These are phyloP conservation scores for Henningerozyma blattae DNA, from an alignment of 805 yeast species.

Conservation along the genomic window DNA sequence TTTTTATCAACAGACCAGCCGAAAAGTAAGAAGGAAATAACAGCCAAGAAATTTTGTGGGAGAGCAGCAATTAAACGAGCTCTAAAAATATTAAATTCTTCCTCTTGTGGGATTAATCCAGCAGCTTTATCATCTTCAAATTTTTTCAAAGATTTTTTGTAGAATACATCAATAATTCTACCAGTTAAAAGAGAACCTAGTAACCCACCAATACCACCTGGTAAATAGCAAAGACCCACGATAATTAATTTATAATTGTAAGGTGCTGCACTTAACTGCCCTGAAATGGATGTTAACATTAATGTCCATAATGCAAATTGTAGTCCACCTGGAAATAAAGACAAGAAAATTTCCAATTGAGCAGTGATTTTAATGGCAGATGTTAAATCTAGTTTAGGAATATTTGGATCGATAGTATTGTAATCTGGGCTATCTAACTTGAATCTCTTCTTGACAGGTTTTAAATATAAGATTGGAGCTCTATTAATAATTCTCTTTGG, in stretches of 20 bases:
- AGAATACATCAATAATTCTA: slow-evolving; percentile 38
- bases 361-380: slow-evolving; percentile 34
- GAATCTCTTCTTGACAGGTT: slow-evolving; percentile 11
- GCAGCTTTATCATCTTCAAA: slow-evolving; percentile 12
- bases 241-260: slow-evolving; percentile 43
- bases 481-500: slow-evolving; percentile 34
- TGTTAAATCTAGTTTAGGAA: slow-evolving; percentile 19
- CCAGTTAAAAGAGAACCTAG: slow-evolving; percentile 52
- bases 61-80: slow-evolving; percentile 38
- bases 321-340: slow-evolving; percentile 47
- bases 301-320: slow-evolving; percentile 63
- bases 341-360: slow-evolving; percentile 34
- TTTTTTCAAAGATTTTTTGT: slow-evolving; percentile 23
- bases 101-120: slow-evolving; percentile 15
- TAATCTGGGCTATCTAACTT: slow-evolving; percentile 21
- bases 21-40: slow-evolving; percentile 36
- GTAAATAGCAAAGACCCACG: slow-evolving; percentile 60
- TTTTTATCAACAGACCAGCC: slow-evolving; percentile 62
- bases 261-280: slow-evolving; percentile 31
- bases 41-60: slow-evolving; percentile 32
- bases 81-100: slow-evolving; percentile 38
- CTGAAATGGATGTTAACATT: slow-evolving; percentile 50
- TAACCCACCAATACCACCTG: slow-evolving; percentile 62
- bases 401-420: slow-evolving; percentile 16
- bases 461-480: slow-evolving; percentile 31